phyloP scores from a whole-genome alignment of 345 rosid species.

The Eucalyptus shirleyi region DNA sequence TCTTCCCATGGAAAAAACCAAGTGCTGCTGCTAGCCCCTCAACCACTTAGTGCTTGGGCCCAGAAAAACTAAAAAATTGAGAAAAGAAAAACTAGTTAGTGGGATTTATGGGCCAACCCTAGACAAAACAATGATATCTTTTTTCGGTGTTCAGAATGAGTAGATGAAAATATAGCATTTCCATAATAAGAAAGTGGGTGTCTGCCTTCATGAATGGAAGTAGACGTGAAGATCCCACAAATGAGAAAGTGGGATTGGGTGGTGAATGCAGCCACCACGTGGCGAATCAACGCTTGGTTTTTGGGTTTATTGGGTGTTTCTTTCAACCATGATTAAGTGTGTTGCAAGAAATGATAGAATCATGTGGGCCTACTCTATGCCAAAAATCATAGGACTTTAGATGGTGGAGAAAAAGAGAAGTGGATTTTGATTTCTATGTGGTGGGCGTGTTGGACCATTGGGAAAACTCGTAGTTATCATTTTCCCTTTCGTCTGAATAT shows the following conservation, averaged over 20 bases:
- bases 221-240: background rate
- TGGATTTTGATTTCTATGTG: background rate
- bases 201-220: background rate
- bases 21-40: background rate
- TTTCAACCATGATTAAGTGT: background rate
- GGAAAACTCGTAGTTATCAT: background rate
- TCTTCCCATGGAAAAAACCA: background rate
- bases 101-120: background rate
- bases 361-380: background rate
- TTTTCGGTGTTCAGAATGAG: background rate
- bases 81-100: background rate
- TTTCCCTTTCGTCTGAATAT: background rate
- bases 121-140: background rate
- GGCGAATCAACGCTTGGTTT: background rate
- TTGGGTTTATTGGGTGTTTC: background rate
- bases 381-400: background rate
- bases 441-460: background rate
- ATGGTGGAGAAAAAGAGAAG: background rate
- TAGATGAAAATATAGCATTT: background rate
- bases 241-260: background rate
- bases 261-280: background rate
- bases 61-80: background rate
- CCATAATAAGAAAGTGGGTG: background rate
- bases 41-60: background rate
- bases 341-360: background rate